Conservation (phyloP, 2,329 filamentous ascomycete species). For the Sarocladiaceae sp. region DNA sequence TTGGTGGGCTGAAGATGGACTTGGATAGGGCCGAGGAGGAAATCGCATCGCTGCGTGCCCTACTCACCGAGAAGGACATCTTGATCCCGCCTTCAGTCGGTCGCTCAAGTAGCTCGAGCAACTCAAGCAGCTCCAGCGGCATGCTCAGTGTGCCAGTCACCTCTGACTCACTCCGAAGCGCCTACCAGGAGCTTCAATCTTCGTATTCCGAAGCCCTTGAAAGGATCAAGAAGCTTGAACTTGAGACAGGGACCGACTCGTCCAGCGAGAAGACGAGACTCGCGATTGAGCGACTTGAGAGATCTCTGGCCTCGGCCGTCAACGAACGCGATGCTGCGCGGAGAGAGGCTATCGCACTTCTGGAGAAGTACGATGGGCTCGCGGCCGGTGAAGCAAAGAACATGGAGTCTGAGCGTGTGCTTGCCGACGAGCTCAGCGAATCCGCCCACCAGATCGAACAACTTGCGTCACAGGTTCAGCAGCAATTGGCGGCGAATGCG, state of each 20-base stretch:
- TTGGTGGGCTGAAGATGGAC: slow-evolving; percentile 90
- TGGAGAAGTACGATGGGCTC: slow-evolving; percentile 55
- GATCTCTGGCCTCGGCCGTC: slow-evolving; percentile 64
- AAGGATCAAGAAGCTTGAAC: slow-evolving; percentile 62
- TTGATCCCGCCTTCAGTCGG: slow-evolving; percentile 60
- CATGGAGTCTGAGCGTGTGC: slow-evolving; percentile 56
- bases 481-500: slow-evolving; percentile 75
- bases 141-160: slow-evolving; percentile 43
- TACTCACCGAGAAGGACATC: slow-evolving; percentile 82
- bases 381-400: slow-evolving; percentile 52
- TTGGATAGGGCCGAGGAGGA: slow-evolving; percentile 93
- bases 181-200: slow-evolving; percentile 72
- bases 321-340: slow-evolving; percentile 69
- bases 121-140: slow-evolving; percentile 25
- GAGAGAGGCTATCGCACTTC: slow-evolving; percentile 59
- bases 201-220: slow-evolving; percentile 63
- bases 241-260: slow-evolving; percentile 29
- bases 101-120: slow-evolving; percentile 40
- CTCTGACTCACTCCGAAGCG: slow-evolving; percentile 67
- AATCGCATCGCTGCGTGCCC: slow-evolving; percentile 72
- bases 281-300: slow-evolving; percentile 63
- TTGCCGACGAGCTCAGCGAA: slow-evolving; percentile 66
- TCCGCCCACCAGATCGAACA: slow-evolving; percentile 76
- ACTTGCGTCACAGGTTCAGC: slow-evolving; percentile 72
- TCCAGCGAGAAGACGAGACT: slow-evolving; percentile 55